Evolutionary conservation across 2,329 filamentous ascomycete genomes (phyloP).

Genomic region (Scedosporium boydii): DNA sequence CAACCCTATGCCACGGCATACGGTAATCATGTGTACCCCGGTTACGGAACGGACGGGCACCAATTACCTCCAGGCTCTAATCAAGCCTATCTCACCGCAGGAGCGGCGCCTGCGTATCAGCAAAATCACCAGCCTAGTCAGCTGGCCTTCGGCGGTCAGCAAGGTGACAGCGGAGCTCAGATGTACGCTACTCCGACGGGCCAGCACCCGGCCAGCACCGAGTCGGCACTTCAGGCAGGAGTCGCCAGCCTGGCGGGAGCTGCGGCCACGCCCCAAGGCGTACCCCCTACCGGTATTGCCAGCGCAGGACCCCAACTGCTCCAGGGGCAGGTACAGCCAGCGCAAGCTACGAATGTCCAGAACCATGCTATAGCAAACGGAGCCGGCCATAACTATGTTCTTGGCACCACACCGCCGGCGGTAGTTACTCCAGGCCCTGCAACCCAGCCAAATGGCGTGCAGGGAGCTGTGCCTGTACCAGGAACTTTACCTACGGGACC

Average conservation of each 20-base stretch:
- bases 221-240: not conserved
- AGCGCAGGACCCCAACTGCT: not conserved
- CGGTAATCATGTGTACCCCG: not conserved
- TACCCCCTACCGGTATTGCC: not conserved
- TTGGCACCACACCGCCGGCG: not conserved
- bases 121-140: not conserved
- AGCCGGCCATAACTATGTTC: not conserved
- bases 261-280: not conserved
- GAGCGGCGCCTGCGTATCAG: not conserved
- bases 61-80: not conserved
- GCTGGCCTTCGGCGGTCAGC: not conserved
- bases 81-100: not conserved
- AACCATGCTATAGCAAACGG: conserved; percentile 2
- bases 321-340: conserved; percentile 7
- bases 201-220: not conserved
- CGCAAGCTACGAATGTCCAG: conserved; percentile 1
- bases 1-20: conserved; percentile 1
- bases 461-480: not conserved
- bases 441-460: not conserved
- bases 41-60: not conserved
- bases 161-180: not conserved
- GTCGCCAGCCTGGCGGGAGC: not conserved
- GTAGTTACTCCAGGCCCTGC: not conserved
- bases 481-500: not conserved
- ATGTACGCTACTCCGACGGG: not conserved